phyloP scores from a whole-genome alignment of 805 yeast genomes.

The Metschnikowia lunata region DNA sequence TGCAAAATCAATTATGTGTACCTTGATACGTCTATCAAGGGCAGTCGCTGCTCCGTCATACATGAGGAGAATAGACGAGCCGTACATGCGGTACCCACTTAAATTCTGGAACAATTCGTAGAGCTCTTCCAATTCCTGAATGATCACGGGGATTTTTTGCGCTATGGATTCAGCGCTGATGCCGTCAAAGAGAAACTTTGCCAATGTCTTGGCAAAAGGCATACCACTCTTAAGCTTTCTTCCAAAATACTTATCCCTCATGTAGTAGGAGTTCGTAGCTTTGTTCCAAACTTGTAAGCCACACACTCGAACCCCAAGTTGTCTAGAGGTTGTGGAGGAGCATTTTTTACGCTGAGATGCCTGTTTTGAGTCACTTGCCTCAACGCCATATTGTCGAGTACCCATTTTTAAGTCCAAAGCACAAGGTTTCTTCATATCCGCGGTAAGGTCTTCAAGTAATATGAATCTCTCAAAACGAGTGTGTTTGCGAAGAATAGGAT shows the following conservation, averaged over 20 bases:
- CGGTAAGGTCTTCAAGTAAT: constrained; percentile 83
- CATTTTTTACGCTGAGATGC: constrained; percentile 81
- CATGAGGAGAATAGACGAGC: constrained; percentile 82
- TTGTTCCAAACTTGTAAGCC: constrained; percentile 63
- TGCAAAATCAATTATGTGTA: constrained; percentile 93
- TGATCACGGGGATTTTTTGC: constrained; percentile 61
- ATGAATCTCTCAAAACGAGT: constrained; percentile 77
- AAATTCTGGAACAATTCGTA: constrained; percentile 50
- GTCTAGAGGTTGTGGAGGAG: constrained; percentile 69
- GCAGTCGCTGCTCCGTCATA: constrained; percentile 60
- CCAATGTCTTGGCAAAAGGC: constrained; percentile 71
- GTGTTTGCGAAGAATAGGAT: constrained; percentile 28
- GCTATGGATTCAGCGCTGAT: constrained; percentile 50
- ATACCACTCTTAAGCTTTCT: constrained; percentile 65
- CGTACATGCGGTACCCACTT: constrained; percentile 82
- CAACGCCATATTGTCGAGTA: constrained; percentile 96
- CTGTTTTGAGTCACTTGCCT: constrained; percentile 69
- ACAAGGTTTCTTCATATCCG: constrained; percentile 78
- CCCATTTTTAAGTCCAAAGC: constrained; percentile 97
- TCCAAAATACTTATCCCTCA: constrained; percentile 90
- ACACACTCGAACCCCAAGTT: constrained; percentile 87
- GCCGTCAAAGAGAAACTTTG: constrained; percentile 81
- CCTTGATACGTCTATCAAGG: constrained; percentile 23
- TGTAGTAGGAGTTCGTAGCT: constrained; percentile 40
- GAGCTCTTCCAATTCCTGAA: constrained; percentile 57